phyloP scores from a whole-genome alignment of 169 alveolate species.

The Prorocentrum cordatum region DNA sequence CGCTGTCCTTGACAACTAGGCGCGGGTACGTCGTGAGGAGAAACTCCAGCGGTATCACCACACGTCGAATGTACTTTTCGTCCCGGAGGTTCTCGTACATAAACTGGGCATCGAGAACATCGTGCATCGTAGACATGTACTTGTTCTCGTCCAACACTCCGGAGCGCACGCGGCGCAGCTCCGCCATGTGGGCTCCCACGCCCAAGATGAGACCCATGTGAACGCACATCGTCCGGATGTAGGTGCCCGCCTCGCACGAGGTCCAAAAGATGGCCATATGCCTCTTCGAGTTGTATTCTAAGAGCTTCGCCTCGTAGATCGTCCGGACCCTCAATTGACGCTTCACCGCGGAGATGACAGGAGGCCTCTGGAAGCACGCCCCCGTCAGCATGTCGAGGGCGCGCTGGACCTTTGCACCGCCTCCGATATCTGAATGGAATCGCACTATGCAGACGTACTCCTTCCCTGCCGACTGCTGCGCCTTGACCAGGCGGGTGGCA shows the following conservation, averaged over 20 bases:
- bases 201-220: slow-evolving; percentile 98
- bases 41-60: slow-evolving; percentile 90
- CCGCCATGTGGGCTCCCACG: slow-evolving; percentile 99
- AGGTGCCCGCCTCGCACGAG: slow-evolving; percentile 91
- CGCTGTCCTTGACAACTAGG: slow-evolving; percentile 96
- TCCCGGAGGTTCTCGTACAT: slow-evolving; percentile 69
- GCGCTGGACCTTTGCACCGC: slow-evolving; percentile 54
- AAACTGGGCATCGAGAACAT: slow-evolving; percentile 96
- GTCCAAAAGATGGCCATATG: slow-evolving; percentile 97
- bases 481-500: slow-evolving; percentile 98
- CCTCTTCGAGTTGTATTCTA: slow-evolving; percentile 94
- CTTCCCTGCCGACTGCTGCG: slow-evolving; percentile 96
- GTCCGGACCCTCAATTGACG: slow-evolving; percentile 75
- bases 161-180: slow-evolving; percentile 96
- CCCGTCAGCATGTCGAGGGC: slow-evolving; percentile 92
- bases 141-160: slow-evolving; percentile 89
- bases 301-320: slow-evolving; percentile 93
- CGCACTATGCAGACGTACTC: slow-evolving; percentile 76
- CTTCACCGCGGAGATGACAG: slow-evolving; percentile 98
- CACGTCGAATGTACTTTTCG: slow-evolving; percentile 24
- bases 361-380: slow-evolving; percentile 94
- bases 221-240: slow-evolving; percentile 97
- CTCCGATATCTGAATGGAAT: slow-evolving; percentile 32
- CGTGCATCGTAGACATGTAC: slow-evolving; percentile 98
- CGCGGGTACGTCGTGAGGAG: slow-evolving; percentile 92